Conservation (phyloP, 2,329 filamentous ascomycete species). For the Stromatinia cepivora region DNA sequence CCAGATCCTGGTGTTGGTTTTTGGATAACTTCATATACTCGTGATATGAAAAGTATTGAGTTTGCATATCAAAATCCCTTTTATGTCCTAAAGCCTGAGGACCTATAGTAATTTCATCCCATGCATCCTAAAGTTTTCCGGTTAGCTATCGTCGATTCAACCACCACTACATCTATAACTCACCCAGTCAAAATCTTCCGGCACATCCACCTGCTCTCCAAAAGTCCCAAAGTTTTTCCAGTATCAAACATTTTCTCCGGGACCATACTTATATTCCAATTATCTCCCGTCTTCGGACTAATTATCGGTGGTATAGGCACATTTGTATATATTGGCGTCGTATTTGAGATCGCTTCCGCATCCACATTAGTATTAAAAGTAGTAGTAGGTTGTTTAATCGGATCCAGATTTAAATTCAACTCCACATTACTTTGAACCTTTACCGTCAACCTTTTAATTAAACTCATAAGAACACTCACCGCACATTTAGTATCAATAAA, state of each 20-base stretch:
- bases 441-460: constrained; percentile 28
- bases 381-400: background rate
- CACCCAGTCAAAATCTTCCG: constrained; percentile 34
- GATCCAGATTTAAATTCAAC: background rate
- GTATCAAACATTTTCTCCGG: constrained; percentile 26
- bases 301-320: constrained; percentile 14
- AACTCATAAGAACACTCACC: constrained; percentile 28
- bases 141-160: constrained; percentile 10
- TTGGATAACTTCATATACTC: background rate
- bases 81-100: background rate
- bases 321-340: background rate
- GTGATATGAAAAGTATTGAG: background rate
- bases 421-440: constrained; percentile 15
- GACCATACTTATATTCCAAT: constrained; percentile 17
- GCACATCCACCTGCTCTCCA: constrained; percentile 26
- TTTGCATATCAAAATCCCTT: background rate
- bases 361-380: constrained; percentile 6
- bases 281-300: background rate
- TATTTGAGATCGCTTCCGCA: background rate
- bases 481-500: constrained; percentile 33
- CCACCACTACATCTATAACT: constrained; percentile 2
- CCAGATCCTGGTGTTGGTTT: background rate
- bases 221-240: constrained; percentile 25
- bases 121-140: constrained; percentile 27
- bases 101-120: constrained; percentile 30